These are phyloP conservation scores for Fusarium beomiforme DNA, from an alignment of 2,329 filamentous ascomycete genomes.

Conservation along the genomic window DNA sequence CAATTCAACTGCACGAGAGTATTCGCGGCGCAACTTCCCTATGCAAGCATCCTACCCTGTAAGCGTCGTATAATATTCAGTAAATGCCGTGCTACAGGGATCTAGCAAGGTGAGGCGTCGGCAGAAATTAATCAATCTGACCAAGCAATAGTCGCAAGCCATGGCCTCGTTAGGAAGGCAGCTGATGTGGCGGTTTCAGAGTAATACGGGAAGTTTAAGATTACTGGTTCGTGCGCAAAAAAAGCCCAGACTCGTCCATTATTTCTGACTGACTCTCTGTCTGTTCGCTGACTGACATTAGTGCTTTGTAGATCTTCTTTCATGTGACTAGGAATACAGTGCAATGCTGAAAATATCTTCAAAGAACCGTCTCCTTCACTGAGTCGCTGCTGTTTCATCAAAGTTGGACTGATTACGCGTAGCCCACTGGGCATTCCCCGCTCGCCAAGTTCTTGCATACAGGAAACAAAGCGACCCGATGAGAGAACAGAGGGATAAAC, in stretches of 20 bases:
- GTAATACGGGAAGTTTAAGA: neutral
- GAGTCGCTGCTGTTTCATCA: constrained; percentile 5
- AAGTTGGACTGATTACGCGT: constrained; percentile 5
- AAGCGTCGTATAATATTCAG: neutral
- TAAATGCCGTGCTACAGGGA: neutral
- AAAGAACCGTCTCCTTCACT: neutral
- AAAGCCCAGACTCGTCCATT: neutral
- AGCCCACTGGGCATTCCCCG: constrained; percentile 22
- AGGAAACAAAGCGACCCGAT: constrained; percentile 10
- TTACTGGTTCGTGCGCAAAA: neutral
- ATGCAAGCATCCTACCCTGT: neutral
- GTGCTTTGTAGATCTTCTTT: neutral
- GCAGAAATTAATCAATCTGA: constrained; percentile 17
- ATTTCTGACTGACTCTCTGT: neutral
- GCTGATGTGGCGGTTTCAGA: constrained; percentile 12
- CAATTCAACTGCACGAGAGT: neutral
- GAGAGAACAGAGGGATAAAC: neutral
- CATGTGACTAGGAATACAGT: neutral
- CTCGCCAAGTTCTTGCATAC: neutral
- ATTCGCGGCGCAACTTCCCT: neutral
- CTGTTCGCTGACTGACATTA: neutral
- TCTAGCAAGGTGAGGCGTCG: neutral
- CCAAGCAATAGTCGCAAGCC: constrained; percentile 1
- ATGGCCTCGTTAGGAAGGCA: constrained; percentile 17
- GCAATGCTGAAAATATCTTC: neutral